phyloP scores from a whole-genome alignment of 495 filamentous ascomycete genomes.

The Chaetomium tenue region DNA sequence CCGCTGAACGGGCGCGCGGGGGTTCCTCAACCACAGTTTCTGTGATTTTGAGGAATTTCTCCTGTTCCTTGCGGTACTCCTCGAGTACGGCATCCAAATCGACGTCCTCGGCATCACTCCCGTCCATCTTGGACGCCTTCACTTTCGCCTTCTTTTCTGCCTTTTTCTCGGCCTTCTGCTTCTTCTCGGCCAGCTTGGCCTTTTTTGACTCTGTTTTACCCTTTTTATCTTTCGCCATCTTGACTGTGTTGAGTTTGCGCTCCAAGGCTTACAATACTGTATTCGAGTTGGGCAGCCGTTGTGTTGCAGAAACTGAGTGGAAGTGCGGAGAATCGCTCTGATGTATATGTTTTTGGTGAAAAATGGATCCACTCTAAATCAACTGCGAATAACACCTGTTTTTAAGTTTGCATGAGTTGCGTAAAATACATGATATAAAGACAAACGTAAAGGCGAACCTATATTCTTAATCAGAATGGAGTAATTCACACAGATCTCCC shows the following conservation, averaged over 20 bases:
- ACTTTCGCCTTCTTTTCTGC: constrained; percentile 32
- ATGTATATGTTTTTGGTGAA: not conserved
- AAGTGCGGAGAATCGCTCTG: constrained; percentile 19
- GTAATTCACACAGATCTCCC: not conserved
- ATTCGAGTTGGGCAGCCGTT: not conserved
- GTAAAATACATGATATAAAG: no score
- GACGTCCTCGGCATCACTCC: constrained; percentile 85
- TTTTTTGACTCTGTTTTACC: constrained; percentile 59
- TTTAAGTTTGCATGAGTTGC: not conserved
- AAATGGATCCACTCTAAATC: not conserved
- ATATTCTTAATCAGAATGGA: not conserved
- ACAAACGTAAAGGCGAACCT: no score
- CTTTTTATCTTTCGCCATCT: constrained; percentile 62
- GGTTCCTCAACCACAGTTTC: constrained; percentile 69
- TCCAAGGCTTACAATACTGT: not conserved
- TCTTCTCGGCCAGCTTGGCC: constrained; percentile 60
- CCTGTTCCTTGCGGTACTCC: constrained; percentile 80
- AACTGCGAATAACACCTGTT: not conserved
- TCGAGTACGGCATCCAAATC: constrained; percentile 96
- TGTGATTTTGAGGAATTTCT: constrained; percentile 88
- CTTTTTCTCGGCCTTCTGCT: constrained; percentile 63
- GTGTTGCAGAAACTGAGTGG: constrained; percentile 14
- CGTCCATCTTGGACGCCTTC: constrained; percentile 52
- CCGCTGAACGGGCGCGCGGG: constrained; percentile 72
- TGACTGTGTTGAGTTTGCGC: constrained; percentile 5